Evolutionary conservation across 108 stramenopile species (phyloP).

Genomic region (Mayamaea pseudoterrestris): DNA sequence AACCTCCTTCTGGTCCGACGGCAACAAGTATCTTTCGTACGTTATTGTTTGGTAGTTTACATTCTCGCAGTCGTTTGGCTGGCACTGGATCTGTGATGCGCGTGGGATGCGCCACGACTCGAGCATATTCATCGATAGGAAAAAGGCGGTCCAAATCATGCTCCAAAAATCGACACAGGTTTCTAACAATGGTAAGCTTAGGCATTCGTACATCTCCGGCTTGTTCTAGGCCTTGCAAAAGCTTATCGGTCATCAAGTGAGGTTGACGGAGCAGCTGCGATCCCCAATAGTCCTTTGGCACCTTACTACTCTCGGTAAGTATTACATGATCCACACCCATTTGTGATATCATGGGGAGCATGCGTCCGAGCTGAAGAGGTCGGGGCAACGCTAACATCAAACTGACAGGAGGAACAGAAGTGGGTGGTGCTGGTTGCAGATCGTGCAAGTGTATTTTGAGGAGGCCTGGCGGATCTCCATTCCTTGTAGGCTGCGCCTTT

Average conservation of each 20-base stretch:
- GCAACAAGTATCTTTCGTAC: constrained; percentile 48
- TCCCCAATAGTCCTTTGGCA: constrained; percentile 90
- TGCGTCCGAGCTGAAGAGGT: constrained; percentile 72
- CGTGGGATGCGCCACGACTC: constrained; percentile 72
- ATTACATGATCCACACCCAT: constrained; percentile 77
- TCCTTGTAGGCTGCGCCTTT: constrained; percentile 43
- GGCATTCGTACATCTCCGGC: constrained; percentile 65
- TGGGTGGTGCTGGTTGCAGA: constrained; percentile 10
- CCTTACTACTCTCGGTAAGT: constrained; percentile 54
- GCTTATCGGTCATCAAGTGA: constrained; percentile 29
- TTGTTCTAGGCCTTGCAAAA: constrained; percentile 74
- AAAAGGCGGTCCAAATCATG: constrained; percentile 55
- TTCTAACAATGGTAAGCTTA: constrained; percentile 26
- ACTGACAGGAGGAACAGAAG: constrained; percentile 25
- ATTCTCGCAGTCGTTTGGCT: constrained; percentile 35
- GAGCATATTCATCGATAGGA: constrained; percentile 40
- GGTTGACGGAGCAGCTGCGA: constrained; percentile 76
- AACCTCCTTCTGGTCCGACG: constrained; percentile 90
- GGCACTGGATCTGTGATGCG: constrained; percentile 14
- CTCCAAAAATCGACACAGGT: constrained; percentile 32
- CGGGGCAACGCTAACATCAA: constrained; percentile 83
- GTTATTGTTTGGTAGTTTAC: constrained; percentile 33
- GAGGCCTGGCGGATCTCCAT: constrained; percentile 70
- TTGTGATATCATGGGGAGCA: constrained; percentile 83
- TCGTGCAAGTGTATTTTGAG: constrained; percentile 29